These are phyloP conservation scores for Phytophthora pluvialis DNA, from an alignment of 352 stramenopile species.

Conservation along the genomic window DNA sequence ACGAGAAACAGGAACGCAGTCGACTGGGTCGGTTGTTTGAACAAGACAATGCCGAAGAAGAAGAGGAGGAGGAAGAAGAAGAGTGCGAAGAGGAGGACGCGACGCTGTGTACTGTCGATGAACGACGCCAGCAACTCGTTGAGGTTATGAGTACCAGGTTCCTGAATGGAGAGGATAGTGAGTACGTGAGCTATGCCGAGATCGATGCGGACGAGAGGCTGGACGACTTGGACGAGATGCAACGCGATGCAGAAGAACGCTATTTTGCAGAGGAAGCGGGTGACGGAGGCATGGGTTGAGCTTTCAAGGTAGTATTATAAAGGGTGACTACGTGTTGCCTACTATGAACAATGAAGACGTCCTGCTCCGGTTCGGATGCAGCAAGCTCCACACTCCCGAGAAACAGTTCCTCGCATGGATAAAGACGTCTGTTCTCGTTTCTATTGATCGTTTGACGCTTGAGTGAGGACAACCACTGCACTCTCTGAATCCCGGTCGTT, in stretches of 20 bases:
- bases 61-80: constrained; percentile 50
- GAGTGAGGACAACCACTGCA: too few species aligned
- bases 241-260: constrained; percentile 80
- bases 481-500: too few species aligned
- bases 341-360: too few species aligned
- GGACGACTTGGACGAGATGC: constrained; percentile 70
- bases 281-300: neutral
- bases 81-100: constrained; percentile 43
- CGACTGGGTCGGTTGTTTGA: constrained; percentile 42
- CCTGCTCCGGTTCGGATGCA: too few species aligned
- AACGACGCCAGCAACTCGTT: constrained; percentile 66
- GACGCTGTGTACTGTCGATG: constrained; percentile 29
- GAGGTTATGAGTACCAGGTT: constrained; percentile 81
- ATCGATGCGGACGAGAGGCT: constrained; percentile 70
- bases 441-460: too few species aligned
- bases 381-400: too few species aligned
- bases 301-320: too few species aligned
- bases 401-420: too few species aligned
- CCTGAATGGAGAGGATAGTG: constrained; percentile 61
- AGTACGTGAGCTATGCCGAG: constrained; percentile 69
- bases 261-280: constrained; percentile 61
- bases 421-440: too few species aligned
- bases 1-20: constrained; percentile 50
- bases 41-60: constrained; percentile 47
- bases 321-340: too few species aligned